phyloP scores from a whole-genome alignment of 306 rosid species.

The Cucumis cinereus region DNA sequence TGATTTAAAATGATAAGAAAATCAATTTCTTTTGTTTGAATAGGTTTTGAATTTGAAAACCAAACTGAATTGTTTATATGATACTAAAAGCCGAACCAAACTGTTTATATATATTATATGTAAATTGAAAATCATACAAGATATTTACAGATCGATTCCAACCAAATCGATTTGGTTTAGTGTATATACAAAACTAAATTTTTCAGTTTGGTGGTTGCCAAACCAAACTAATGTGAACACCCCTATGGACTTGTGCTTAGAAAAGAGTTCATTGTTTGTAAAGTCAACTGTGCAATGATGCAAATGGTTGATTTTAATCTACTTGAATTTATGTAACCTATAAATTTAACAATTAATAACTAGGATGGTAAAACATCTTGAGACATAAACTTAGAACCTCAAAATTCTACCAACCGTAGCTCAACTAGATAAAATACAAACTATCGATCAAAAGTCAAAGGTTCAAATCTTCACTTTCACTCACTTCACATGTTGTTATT shows the following conservation, averaged over 20 bases:
- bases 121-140: too few relatives aligned
- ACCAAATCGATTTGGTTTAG: too few relatives aligned
- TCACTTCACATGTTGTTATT: neutral
- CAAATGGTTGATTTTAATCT: neutral
- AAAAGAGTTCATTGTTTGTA: neutral
- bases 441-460: neutral
- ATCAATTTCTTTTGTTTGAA: too few relatives aligned
- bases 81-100: too few relatives aligned
- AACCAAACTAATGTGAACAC: too few relatives aligned
- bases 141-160: too few relatives aligned
- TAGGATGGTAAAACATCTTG: neutral
- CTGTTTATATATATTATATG: too few relatives aligned
- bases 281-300: neutral
- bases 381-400: neutral
- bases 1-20: too few relatives aligned
- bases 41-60: too few relatives aligned
- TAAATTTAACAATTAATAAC: neutral
- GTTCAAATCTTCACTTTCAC: neutral
- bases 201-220: too few relatives aligned
- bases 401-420: neutral
- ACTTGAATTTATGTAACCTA: neutral
- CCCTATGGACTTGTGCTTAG: neutral
- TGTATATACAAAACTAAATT: too few relatives aligned
- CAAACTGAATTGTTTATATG: too few relatives aligned
- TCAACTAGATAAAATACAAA: neutral